phyloP scores from a whole-genome alignment of 2,329 filamentous ascomycete species.

The Penicillium janthinellum region DNA sequence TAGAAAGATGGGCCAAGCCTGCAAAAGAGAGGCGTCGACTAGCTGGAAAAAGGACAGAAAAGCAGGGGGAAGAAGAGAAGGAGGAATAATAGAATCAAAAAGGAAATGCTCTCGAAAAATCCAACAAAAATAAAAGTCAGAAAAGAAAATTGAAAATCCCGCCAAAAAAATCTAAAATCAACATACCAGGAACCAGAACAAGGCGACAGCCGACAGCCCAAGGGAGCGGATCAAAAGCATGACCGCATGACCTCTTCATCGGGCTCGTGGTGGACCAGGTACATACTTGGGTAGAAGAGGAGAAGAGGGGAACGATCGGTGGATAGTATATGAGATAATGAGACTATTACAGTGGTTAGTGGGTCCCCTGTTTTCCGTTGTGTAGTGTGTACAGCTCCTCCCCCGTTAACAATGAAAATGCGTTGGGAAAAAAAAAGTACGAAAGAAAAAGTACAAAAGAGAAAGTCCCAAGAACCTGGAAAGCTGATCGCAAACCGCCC shows the following conservation, averaged over 20 bases:
- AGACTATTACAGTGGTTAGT: background rate
- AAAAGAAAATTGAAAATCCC: no score
- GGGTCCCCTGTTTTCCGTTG: no score
- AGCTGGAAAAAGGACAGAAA: conserved; percentile 2
- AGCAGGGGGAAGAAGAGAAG: background rate
- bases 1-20: background rate
- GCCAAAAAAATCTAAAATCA: background rate
- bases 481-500: no score
- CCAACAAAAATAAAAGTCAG: background rate
- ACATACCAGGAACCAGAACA: background rate
- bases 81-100: background rate
- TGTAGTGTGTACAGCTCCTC: no score
- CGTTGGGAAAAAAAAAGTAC: no score
- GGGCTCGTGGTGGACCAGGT: conserved; percentile 12
- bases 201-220: background rate
- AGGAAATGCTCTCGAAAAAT: conserved; percentile 5
- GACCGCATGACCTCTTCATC: background rate
- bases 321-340: background rate
- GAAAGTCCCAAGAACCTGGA: no score
- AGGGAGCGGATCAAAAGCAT: background rate
- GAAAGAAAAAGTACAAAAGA: no score
- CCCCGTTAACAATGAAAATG: no score
- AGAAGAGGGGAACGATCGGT: no score
- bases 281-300: conserved; percentile 14
- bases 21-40: background rate